Evolutionary conservation across 164 flowering plant genomes (phyloP).

Genomic region (Liquidambar formosana): DNA sequence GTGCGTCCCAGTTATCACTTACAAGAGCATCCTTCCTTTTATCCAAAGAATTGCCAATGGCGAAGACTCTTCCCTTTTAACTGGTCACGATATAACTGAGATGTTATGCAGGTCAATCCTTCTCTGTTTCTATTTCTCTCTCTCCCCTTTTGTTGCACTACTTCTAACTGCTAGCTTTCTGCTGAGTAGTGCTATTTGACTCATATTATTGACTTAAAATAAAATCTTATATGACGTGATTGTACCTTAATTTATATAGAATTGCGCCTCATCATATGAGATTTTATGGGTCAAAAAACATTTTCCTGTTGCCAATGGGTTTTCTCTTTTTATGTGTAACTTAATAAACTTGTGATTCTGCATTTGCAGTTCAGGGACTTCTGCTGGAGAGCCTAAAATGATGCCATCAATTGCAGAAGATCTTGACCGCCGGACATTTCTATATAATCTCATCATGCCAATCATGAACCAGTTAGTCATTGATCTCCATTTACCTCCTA

Average conservation of each 20-base stretch:
- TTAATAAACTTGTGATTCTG: not conserved
- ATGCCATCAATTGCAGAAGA: constrained; percentile 85
- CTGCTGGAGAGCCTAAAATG: constrained; percentile 81
- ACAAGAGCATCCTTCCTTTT: constrained; percentile 56
- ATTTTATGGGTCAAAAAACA: too few species aligned
- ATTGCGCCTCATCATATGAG: too few species aligned
- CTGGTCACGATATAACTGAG: constrained; percentile 69
- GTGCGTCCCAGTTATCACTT: constrained; percentile 58
- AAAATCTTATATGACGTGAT: too few species aligned
- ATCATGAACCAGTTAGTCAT: constrained; percentile 61
- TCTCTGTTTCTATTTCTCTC: constrained; percentile 1
- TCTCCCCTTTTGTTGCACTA: not conserved
- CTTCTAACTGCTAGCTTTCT: not conserved
- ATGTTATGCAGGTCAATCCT: constrained; percentile 90
- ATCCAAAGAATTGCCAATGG: constrained; percentile 74
- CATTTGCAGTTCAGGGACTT: constrained; percentile 78
- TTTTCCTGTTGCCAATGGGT: too few species aligned
- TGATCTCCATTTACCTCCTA: not conserved
- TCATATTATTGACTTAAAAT: too few species aligned
- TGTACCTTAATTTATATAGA: too few species aligned
- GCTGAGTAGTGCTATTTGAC: too few species aligned
- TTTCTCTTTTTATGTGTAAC: not conserved
- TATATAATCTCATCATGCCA: constrained; percentile 79
- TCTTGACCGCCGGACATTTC: constrained; percentile 69
- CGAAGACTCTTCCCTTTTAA: constrained; percentile 58